Base-by-base conservation (phyloP, 371 early-diverging fungal species). In the Dipsacomyces acuminosporus region DNA sequence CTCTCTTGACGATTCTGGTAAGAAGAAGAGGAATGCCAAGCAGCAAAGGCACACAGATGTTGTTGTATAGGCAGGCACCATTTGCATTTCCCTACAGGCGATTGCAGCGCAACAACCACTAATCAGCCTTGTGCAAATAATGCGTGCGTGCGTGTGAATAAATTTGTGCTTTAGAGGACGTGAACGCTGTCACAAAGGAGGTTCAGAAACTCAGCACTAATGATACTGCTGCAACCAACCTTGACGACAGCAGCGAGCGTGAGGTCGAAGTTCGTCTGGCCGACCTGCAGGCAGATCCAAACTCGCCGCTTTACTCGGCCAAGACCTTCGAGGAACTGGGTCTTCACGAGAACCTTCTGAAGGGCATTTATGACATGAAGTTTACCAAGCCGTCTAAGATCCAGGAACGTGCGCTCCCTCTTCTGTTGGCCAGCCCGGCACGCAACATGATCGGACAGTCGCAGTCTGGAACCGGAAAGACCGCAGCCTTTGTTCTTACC, bases 401-500 rank as follows among this genome's bases (percentile, higher is more conserved):
- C 67, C 98, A 99, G 75, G 95, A 93, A 64, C 84, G 84, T 40
- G 98, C 98, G 7, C 79, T 99, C 7, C 96, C 97, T 3, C 67
- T 96, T 48, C 78, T 97, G 25, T 71, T 91, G 38, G 64, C 73
- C 19, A 78, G 84, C 61, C 94, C 90, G 19, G 74, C 82, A 15
- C 72, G 64, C 51, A 90, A 93, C 64, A 86, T 92, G 89, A 87
- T 92, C 60, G 91, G 86, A 0, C 90, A 90, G 76, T 88, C 89
- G 44, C 89, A 91, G 69, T 86, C 88, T 2, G 89, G 91, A 48
- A 89, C 96, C 0, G 98, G 99, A 40, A 99, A 99, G 75, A 99
- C 99, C 8, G 97, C 98, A 2, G 98, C 99, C 0, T 95, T 97
- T 71, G 88, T 85, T 0, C 76, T 96, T 49, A 87, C 91, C 1